Evolutionary conservation across 2,329 filamentous ascomycete genomes (phyloP), one percentile per base, ranked within the genome.

Genomic region (Aspergillus brunneoviolaceus): DNA sequence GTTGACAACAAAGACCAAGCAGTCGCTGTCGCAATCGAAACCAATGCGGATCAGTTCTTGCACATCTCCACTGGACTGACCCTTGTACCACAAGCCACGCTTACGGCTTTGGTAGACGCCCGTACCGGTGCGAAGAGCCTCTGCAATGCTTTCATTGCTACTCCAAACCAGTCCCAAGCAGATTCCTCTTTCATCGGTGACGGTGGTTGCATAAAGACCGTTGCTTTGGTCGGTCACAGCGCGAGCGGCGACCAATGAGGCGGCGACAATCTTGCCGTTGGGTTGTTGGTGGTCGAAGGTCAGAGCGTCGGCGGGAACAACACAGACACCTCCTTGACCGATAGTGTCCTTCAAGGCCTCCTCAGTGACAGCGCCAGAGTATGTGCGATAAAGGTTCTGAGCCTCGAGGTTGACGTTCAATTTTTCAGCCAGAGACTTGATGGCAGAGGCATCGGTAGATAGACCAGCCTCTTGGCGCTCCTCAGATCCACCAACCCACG

Each of bases 31-130:
- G 76, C 95, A 99, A 77, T 99, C 95, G 57, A 96, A 82, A 1
- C 89, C 89, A 65, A 99, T 85, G 59, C 87, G 87, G 23, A 98
- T 82, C 54, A 99, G 82, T 75, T 97, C 88, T 76, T 99, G 95
- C 12, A 91, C 91, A 74, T 98, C 93, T 14, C 95, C 95, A 57
- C 94, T 98, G 9, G 90, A 95, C 55, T 93, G 91, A 5, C 95
- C 95, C 80, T 99, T 99, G 77, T 96, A 89, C 95, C 95, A 99
- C 29, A 99, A 79, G 0, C 95, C 95, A 49, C 95, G 86, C 81
- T 97, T 98, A 55, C 95, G 85, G 80, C 94, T 98, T 78, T 97
- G 92, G 75, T 99, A 99, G 42, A 98, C 94, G 33, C 95, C 93
- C 12, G 84, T 83, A 21, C 88, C 88, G 7, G 92, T 96, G 70